Base-by-base conservation (phyloP, 2,329 filamentous ascomycete genomes). In the Colletotrichum lindemuthianum region DNA sequence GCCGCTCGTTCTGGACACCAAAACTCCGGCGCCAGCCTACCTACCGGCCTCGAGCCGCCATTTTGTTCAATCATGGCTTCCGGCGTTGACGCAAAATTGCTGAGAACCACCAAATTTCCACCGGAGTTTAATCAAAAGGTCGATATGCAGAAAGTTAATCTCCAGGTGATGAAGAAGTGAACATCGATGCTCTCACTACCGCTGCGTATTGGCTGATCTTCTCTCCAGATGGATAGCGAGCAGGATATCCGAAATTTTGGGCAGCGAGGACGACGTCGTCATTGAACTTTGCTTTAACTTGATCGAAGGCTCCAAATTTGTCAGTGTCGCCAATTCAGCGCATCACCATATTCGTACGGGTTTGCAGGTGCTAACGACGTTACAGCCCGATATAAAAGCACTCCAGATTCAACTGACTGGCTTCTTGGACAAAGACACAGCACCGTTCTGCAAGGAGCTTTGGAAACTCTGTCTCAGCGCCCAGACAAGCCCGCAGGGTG, bases 151-250 rank as follows among this genome's bases (percentile, higher is more conserved):
- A 98, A 98, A 82, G 93, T 99, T 78, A 97, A 99, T 75, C 84
- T 97, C 54, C 93, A 97, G 77, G 92, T 99, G 60, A 97, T 99
- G 89, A 97, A 97, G 85, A 97, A 96, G 92, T 96, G 24, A 24
- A 24, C 24, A 24, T 24, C 24, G 4, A 24, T 24, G 24, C 24
- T 24, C 24, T 24, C 24, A 24, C 24, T 24, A 24, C 24, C 24
- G 24, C 24, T 50, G 54, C 59, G 33, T 61, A 57, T 47, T 63
- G 50, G 67, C 58, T 56, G 65, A n/a, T 61, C 52, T 33, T 45
- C 15, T 8, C 11, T 33, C 24, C 61, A 97, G 93, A 83, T 99
- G 96, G 96, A 97, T 98, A 75, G 91, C 92, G 5, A 88, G 90
- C 72, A 92, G 90, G 76, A 92, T 99, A 60, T 92, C 90, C 32